phyloP scores from a whole-genome alignment of 495 filamentous ascomycete species.

The Amniculicola lignicola region DNA sequence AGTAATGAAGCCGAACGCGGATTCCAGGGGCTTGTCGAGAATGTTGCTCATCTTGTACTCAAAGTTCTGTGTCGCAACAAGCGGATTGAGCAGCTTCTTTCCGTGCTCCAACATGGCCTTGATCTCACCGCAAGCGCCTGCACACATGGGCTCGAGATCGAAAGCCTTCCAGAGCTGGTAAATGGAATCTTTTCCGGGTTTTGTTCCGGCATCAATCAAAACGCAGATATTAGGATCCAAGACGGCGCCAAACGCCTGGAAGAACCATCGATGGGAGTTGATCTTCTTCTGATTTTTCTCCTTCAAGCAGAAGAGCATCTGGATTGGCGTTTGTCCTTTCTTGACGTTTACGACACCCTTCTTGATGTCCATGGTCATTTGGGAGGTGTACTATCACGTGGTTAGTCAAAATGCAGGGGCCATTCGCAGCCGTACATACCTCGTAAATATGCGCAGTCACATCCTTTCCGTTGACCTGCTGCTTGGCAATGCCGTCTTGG shows the following conservation, averaged over 20 bases:
- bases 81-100: conserved; percentile 86
- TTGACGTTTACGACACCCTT: conserved; percentile 82
- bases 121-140: conserved; percentile 96
- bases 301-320: conserved; percentile 98
- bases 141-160: conserved; percentile 95
- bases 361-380: conserved; percentile 82
- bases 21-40: conserved; percentile 95
- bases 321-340: conserved; percentile 73
- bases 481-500: conserved; percentile 98
- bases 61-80: conserved; percentile 97
- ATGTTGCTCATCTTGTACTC: conserved; percentile 99
- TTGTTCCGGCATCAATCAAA: conserved; percentile 93
- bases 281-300: conserved; percentile 99
- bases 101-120: conserved; percentile 93
- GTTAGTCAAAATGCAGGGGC: background rate
- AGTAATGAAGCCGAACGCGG: conserved; percentile 95
- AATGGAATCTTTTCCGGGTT: conserved; percentile 86
- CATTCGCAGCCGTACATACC: conserved; percentile 21
- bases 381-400: conserved; percentile 72
- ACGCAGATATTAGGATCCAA: conserved; percentile 96
- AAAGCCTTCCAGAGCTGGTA: conserved; percentile 99
- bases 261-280: conserved; percentile 99
- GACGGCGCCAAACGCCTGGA: conserved; percentile 92
- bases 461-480: conserved; percentile 94
- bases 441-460: conserved; percentile 99